Percentiles rank a stretch among this genome's conserved stretches.
Conservation (phyloP, 352 stramenopile species). For the Globisporangium lucens region DNA sequence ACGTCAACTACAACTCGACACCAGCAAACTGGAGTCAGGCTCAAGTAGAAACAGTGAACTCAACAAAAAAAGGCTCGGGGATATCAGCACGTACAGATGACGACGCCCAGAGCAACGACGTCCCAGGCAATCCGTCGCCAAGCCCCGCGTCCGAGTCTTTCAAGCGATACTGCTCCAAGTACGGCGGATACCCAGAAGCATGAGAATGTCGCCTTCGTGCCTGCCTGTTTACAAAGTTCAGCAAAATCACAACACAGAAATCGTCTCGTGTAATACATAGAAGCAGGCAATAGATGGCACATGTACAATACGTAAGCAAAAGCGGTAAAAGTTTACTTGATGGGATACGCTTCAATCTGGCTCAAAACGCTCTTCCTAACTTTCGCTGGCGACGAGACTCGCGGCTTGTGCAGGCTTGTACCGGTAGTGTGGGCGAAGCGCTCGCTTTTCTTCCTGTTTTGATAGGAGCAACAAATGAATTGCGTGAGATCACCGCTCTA, state of each 20-base stretch:
- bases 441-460: constrained; percentile 74
- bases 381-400: constrained; percentile 6
- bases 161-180: constrained; percentile 85
- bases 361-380: constrained; percentile 16
- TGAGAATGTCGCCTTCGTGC: constrained; percentile 8
- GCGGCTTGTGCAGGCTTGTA: constrained; percentile 45
- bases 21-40: constrained; percentile 44
- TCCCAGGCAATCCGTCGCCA: constrained; percentile 21
- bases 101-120: constrained; percentile 13
- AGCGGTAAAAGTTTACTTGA: constrained; percentile 24
- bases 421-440: constrained; percentile 70
- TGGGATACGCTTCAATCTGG: constrained; percentile 11
- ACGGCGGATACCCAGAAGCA: constrained; percentile 72
- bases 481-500: background rate
- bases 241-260: constrained; percentile 4
- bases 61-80: background rate
- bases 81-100: background rate
- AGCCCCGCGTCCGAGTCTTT: constrained; percentile 45
- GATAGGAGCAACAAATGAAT: background rate
- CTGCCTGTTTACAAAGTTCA: background rate
- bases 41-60: constrained; percentile 20
- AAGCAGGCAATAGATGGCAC: constrained; percentile 6
- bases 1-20: constrained; percentile 14
- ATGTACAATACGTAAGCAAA: background rate
- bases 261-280: constrained; percentile 4